Base-by-base conservation (phyloP, 2,329 filamentous ascomycete genomes). In the Phaeophleospora eucalypticola region DNA sequence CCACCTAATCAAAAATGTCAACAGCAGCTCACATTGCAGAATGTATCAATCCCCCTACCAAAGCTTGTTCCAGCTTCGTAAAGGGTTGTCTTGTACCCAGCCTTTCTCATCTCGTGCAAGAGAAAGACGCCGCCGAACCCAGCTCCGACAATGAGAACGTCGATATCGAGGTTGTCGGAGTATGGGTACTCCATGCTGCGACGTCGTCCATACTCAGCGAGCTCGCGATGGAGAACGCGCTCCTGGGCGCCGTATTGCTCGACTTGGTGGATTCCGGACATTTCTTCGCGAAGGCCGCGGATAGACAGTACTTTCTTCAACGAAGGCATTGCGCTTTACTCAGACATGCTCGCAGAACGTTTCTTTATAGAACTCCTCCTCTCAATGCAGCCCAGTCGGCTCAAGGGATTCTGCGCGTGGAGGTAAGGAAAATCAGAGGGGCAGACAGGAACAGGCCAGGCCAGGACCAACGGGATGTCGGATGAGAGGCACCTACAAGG, bases 1-100 rank as follows among this genome's bases (percentile, higher is more conserved):
- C 69, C 43, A 74, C 73, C 41, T 81, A 78, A 12, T 80, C 73
- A 38, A 69, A 17, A 67, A 62, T 3, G 70, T 70, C 2, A 71
- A 29, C 24, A 29, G 12, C 24, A 7, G 60, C 24, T 48, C 60
- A 51, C 62, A 63, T 16, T 56, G 45, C 39, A 60, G 61, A 60
- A 62, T 64, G 43, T 15, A 14, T 18, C 60, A 55, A n/a, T n/a
- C n/a, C n/a, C 65, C 65, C 65, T 58, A 29, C 67, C 67, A 37
- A 68, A 62, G 29, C 62, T 61, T 4, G 49, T 58, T 2, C 63
- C 68, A 4, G 65, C 60, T 42, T 70, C 68, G 45, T 66, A 63
- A 41, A 67, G 58, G 37, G 64, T 61, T 45, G 58, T 54, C 4
- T 63, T 62, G 24, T 65, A 53, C 1, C 64, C 64, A 8, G 59